phyloP scores from a whole-genome alignment of 345 rosid genomes.

The Populus euphratica region DNA sequence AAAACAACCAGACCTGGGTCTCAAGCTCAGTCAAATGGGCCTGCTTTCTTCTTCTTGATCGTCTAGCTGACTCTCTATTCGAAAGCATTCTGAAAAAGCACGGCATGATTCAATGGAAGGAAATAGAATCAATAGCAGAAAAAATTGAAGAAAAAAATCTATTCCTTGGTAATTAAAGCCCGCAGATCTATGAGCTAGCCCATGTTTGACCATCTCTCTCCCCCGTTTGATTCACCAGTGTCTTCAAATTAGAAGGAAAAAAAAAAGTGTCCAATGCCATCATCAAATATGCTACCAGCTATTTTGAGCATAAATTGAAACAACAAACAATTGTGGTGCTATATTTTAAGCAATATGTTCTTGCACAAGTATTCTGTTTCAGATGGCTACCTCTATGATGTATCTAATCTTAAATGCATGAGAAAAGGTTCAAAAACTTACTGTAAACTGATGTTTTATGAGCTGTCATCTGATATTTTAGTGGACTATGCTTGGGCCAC shows the following conservation, averaged over 20 bases:
- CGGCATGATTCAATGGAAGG: slow-evolving; percentile 8
- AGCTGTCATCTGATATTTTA: not conserved
- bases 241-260: not conserved
- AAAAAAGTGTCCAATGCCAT: not conserved
- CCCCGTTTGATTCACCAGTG: not conserved
- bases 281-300: not conserved
- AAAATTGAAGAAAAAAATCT: not conserved
- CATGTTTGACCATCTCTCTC: too few species aligned
- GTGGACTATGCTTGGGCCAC: not conserved
- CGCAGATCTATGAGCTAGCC: too few species aligned
- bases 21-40: slow-evolving; percentile 32
- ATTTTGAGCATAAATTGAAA: not conserved
- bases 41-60: slow-evolving; percentile 37
- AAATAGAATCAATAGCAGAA: not conserved
- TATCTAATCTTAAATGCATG: not conserved
- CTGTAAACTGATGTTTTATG: not conserved
- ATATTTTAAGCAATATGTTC: not conserved
- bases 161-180: too few species aligned
- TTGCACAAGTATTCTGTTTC: not conserved
- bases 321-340: not conserved
- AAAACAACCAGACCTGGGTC: slow-evolving; percentile 24
- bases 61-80: slow-evolving; percentile 33
- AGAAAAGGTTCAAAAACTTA: not conserved
- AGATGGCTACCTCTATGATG: not conserved
- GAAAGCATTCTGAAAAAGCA: slow-evolving; percentile 31